These are phyloP conservation scores for Bipolaris gigantea DNA, from an alignment of 2,329 filamentous ascomycete genomes.

Conservation along the genomic window DNA sequence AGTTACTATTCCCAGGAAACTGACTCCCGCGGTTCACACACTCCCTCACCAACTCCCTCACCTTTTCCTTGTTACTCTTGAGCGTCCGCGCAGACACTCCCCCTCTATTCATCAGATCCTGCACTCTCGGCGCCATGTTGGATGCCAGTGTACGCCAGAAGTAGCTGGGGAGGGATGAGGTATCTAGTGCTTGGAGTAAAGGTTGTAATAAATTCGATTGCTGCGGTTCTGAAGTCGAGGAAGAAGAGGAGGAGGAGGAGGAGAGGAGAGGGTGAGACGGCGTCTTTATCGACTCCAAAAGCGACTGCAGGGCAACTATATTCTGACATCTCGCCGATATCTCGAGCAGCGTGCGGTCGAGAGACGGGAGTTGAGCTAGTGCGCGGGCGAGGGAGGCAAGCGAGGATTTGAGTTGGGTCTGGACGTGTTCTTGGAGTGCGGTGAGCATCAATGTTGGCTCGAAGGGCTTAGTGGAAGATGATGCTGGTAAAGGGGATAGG, in stretches of 20 bases:
- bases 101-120: conserved; percentile 80
- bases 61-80: conserved; percentile 70
- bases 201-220: conserved; percentile 65
- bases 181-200: conserved; percentile 78
- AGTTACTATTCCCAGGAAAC: conserved; percentile 58
- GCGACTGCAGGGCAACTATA: conserved; percentile 79
- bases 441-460: conserved; percentile 73
- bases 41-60: conserved; percentile 77
- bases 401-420: conserved; percentile 77
- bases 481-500: conserved; percentile 65
- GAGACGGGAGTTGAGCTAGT: conserved; percentile 74
- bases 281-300: conserved; percentile 69
- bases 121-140: conserved; percentile 72
- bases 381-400: conserved; percentile 73
- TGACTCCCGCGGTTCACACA: conserved; percentile 80
- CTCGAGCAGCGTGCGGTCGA: conserved; percentile 81
- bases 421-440: conserved; percentile 78
- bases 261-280: conserved; percentile 73
- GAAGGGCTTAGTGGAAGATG: conserved; percentile 45
- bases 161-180: conserved; percentile 80
- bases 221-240: too few relatives aligned
- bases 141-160: conserved; percentile 92
- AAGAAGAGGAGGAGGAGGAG: too few relatives aligned
- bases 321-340: conserved; percentile 86
- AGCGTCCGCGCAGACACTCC: conserved; percentile 83